Percentiles rank a stretch among this genome's conserved stretches.
Evolutionary conservation across 2,329 filamentous ascomycete genomes (phyloP).

Genomic region (Alternaria tenuissima): DNA sequence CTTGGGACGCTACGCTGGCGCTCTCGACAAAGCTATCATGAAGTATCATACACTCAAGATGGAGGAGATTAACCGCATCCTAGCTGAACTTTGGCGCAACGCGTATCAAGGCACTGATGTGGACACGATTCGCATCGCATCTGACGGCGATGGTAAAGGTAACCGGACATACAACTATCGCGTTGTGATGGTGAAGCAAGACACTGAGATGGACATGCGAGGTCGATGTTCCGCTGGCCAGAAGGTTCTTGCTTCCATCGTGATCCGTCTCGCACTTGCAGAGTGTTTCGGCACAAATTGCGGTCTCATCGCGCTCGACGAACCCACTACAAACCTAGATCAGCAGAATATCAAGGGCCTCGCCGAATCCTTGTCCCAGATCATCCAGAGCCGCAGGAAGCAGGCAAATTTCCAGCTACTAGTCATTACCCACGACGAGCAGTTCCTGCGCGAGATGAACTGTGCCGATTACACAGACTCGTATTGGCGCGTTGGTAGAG

Average conservation of each 20-base stretch:
- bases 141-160: conserved; percentile 80
- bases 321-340: conserved; percentile 97
- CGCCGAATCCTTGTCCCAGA: conserved; percentile 82
- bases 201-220: conserved; percentile 99
- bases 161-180: conserved; percentile 96
- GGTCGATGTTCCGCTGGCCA: conserved; percentile 96
- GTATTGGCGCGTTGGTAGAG: conserved; percentile 86
- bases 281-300: conserved; percentile 97
- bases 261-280: conserved; percentile 93
- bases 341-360: conserved; percentile 92
- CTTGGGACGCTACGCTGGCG: conserved; percentile 79
- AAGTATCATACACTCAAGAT: conserved; percentile 96
- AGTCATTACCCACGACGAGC: conserved; percentile 98
- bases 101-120: conserved; percentile 98
- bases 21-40: conserved; percentile 96
- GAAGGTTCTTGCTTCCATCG: conserved; percentile 95
- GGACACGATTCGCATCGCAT: conserved; percentile 93
- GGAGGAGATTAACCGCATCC: conserved; percentile 96
- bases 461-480: conserved; percentile 92
- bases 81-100: conserved; percentile 94
- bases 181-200: conserved; percentile 95
- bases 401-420: conserved; percentile 98
- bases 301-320: conserved; percentile 94
- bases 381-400: conserved; percentile 81
- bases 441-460: conserved; percentile 92